Evolutionary conservation across 768 basidiomycete species (phyloP).

Genomic region (Collybiopsis luxurians): DNA sequence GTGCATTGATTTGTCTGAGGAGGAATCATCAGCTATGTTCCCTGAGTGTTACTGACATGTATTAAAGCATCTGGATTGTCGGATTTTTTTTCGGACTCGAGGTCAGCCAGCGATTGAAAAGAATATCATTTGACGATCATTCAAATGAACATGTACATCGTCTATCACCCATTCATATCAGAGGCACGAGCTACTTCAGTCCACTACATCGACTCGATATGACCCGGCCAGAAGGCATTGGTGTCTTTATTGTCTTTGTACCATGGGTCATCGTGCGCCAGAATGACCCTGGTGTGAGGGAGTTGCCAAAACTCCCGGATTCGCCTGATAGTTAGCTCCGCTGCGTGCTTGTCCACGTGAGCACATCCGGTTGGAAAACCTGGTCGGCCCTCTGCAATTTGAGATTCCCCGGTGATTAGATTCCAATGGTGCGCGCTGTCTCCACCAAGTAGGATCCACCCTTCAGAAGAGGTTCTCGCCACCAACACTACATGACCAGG

Average conservation of each 20-base stretch:
- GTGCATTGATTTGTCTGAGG: too few species aligned
- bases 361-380: constrained; percentile 31
- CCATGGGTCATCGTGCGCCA: constrained; percentile 56
- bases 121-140: too few species aligned
- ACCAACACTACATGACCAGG: constrained; percentile 54
- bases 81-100: too few species aligned
- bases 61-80: too few species aligned
- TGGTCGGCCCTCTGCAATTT: constrained; percentile 31
- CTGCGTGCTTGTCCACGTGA: constrained; percentile 40
- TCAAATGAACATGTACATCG: too few species aligned
- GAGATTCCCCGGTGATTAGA: constrained; percentile 42
- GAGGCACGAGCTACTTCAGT: too few species aligned
- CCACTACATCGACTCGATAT: constrained; percentile 16
- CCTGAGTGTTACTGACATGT: too few species aligned
- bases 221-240: constrained; percentile 40
- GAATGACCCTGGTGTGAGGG: constrained; percentile 41
- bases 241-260: constrained; percentile 44
- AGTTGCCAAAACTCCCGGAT: constrained; percentile 35
- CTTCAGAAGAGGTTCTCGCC: constrained; percentile 49
- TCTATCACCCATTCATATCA: too few species aligned
- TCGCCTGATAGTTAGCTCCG: constrained; percentile 38
- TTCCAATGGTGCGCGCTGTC: constrained; percentile 58
- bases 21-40: too few species aligned
- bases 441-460: constrained; percentile 54
- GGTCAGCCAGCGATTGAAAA: too few species aligned